Evolutionary conservation across 2,329 filamentous ascomycete genomes (phyloP), one percentile per base, ranked within the genome.

Genomic region (Emmonsiellopsis sp.): DNA sequence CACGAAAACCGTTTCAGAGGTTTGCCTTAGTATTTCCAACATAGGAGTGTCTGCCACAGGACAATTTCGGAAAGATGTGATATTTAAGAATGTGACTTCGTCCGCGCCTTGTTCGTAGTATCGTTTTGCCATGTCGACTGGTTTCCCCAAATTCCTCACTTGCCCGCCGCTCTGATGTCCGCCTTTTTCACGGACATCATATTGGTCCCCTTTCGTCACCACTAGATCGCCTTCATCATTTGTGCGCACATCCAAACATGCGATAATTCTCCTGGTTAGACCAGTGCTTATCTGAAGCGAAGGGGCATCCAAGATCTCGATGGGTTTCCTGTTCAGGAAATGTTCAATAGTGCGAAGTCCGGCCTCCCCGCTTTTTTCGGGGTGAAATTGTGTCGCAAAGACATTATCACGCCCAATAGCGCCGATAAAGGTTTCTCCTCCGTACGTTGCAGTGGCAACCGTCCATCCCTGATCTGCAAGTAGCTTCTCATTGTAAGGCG

Each of bases 61-160:
- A 60, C 90, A 95, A 74, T 97, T 93, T 57, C 93, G 85, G 80
- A 98, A 98, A 17, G 87, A 93, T 1, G 92, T 98, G 66, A 98
- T 98, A 78, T 98, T 98, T 61, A 98, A 79, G 71, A 98, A 98
- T 0, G 92, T 95, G 53, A 98, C 82, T 72, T 98, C 93, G 71
- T 98, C 93, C 10, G 93, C 91, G 55, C 93, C 93, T 72, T 95
- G 89, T 65, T 94, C 86, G 76, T 97, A 98, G 77, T 98, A 98
- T 64, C 82, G 84, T 71, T 83, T 83, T 7, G 93, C 93, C 81
- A 98, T 87, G 59, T 95, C 90, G 48, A 98, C 91, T 1, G 93
- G 93, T 72, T 98, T 98, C 59, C 93, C 93, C 3, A 98, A 79
- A 70, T 98, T 98, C 58, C 93, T 84, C 37, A 98, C 91, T 60